Conservation (phyloP, 306 rosid genomes). For the Pterocarpus macrocarpus region DNA sequence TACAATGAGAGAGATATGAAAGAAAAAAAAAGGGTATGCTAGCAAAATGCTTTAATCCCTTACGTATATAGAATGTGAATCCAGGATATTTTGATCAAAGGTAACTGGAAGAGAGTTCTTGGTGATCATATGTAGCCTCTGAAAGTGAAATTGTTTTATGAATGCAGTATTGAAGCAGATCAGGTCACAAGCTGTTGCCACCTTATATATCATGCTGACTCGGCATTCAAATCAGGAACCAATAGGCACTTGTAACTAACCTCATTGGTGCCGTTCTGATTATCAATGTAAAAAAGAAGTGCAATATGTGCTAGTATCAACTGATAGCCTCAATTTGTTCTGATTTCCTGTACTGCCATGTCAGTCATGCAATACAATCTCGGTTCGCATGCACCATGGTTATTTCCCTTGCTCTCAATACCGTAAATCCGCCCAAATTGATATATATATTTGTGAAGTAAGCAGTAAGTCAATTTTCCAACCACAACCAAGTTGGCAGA, state of each 20-base stretch:
- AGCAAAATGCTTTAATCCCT: slow-evolving; percentile 22
- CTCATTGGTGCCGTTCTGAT: slow-evolving; percentile 27
- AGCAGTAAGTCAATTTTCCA: slow-evolving; percentile 34
- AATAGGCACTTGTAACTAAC: slow-evolving; percentile 32
- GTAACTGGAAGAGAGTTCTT: slow-evolving; percentile 1
- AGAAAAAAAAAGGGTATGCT: background rate
- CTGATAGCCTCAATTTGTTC: slow-evolving; percentile 38
- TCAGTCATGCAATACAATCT: slow-evolving; percentile 40
- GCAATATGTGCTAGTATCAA: slow-evolving; percentile 29
- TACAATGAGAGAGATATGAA: slow-evolving; percentile 6
- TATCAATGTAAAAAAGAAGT: background rate
- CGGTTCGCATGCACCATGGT: slow-evolving; percentile 33
- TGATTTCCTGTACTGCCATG: slow-evolving; percentile 33
- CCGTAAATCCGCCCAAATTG: slow-evolving; percentile 2
- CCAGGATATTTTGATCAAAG: slow-evolving; percentile 20
- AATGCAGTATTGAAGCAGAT: slow-evolving; percentile 38
- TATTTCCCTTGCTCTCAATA: slow-evolving; percentile 26
- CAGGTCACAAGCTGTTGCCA: slow-evolving; percentile 13
- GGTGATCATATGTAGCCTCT: slow-evolving; percentile 33
- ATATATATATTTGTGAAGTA: slow-evolving; percentile 15
- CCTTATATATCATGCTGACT: slow-evolving; percentile 10
- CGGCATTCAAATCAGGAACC: slow-evolving; percentile 44
- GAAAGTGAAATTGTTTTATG: slow-evolving; percentile 20
- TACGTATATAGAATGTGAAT: too few relatives aligned
- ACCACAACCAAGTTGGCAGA: slow-evolving; percentile 35